Evolutionary conservation across 306 rosid species (phyloP).

Genomic region (Trichosanthes cucumerina): DNA sequence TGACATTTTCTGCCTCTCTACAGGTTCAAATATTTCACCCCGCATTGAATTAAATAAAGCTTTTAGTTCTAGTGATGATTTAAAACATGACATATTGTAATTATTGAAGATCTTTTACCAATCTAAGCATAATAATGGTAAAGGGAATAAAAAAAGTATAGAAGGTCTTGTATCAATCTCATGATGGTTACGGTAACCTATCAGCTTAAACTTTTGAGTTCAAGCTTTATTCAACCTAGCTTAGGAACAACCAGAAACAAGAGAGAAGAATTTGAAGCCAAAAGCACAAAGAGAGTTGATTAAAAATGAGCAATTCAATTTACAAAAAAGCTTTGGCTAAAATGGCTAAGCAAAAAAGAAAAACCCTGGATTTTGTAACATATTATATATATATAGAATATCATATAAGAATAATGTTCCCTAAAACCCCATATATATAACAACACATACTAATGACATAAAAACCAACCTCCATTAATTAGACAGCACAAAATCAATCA

Average conservation of each 20-base stretch:
- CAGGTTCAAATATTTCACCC: background rate
- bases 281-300: background rate
- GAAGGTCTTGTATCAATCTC: too few species aligned
- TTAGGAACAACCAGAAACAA: background rate
- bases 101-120: background rate
- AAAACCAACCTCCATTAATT: background rate
- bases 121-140: background rate
- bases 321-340: background rate
- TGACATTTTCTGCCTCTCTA: too few species aligned
- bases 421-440: background rate
- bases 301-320: background rate
- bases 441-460: background rate
- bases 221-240: background rate
- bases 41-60: too few species aligned
- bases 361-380: slow-evolving; percentile 6
- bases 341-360: background rate
- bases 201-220: background rate
- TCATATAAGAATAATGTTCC: background rate
- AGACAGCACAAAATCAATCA: slow-evolving; percentile 20
- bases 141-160: too few species aligned
- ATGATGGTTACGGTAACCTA: too few species aligned
- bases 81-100: too few species aligned
- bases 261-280: background rate
- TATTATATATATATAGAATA: background rate
- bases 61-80: too few species aligned